Evolutionary conservation across 2,329 filamentous ascomycete species (phyloP).

Genomic region (Davidsoniella eucalypti): DNA sequence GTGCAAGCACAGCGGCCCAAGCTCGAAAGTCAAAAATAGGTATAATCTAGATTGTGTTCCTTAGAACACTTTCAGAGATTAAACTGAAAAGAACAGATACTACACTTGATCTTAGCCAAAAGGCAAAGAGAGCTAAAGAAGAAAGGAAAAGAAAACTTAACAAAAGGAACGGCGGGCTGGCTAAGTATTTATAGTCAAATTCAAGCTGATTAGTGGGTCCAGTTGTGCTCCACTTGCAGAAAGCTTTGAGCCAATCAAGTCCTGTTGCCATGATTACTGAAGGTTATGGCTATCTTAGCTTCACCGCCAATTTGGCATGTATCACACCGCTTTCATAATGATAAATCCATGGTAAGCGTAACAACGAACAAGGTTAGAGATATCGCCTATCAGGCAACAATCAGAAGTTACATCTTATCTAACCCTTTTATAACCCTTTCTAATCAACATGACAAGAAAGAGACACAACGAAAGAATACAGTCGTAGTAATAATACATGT

Average conservation of each 20-base stretch:
- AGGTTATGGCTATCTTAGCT: too few species aligned
- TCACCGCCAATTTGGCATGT: too few species aligned
- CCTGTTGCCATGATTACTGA: too few species aligned
- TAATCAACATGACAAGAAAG: background rate
- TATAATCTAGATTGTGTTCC: conserved; percentile 63
- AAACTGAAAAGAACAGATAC: conserved; percentile 97
- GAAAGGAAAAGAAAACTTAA: conserved; percentile 55
- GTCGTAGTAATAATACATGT: background rate
- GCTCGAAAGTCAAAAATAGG: conserved; percentile 39
- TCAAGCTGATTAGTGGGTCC: background rate
- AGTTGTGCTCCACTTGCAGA: background rate
- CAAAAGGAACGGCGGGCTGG: conserved; percentile 51
- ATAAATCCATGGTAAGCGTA: too few species aligned
- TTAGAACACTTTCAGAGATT: conserved; percentile 77
- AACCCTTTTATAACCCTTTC: too few species aligned
- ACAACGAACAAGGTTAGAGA: too few species aligned
- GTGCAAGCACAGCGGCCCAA: conserved; percentile 13
- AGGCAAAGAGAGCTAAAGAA: conserved; percentile 19
- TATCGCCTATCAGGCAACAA: too few species aligned
- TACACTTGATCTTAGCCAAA: conserved; percentile 85
- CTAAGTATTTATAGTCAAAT: conserved; percentile 33
- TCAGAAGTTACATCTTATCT: too few species aligned
- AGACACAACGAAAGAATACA: background rate
- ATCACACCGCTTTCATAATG: too few species aligned
- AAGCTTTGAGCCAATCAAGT: too few species aligned